phyloP scores from a whole-genome alignment of 495 filamentous ascomycete species.

The Penicillium pancosmium region DNA sequence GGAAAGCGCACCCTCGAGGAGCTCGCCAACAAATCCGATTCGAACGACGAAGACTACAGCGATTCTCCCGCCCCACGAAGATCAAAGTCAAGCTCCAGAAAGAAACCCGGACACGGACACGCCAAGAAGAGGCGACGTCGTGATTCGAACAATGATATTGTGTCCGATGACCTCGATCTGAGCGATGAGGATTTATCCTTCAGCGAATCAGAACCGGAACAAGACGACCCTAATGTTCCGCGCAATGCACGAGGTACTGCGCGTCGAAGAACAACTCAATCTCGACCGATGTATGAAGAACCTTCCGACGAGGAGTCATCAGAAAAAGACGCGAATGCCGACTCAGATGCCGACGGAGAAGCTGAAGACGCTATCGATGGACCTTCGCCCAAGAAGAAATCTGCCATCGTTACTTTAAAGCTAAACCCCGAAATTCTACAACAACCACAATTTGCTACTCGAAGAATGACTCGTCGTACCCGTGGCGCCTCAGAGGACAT shows the following conservation, averaged over 20 bases:
- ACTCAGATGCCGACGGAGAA: conserved; percentile 37
- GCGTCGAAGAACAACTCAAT: conserved; percentile 62
- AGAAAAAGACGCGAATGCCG: conserved; percentile 27
- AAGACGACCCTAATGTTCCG: conserved; percentile 65
- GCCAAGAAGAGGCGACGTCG: conserved; percentile 54
- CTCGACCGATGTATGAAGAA: conserved; percentile 46
- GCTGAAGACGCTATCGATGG: conserved; percentile 39
- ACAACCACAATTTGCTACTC: conserved; percentile 29
- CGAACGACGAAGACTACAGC: conserved; percentile 78
- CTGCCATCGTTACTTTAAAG: conserved; percentile 48
- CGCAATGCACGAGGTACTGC: conserved; percentile 70
- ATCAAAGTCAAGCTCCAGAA: conserved; percentile 39
- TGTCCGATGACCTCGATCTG: conserved; percentile 70
- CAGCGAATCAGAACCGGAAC: conserved; percentile 59
- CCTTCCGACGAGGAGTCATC: conserved; percentile 20
- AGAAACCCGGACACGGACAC: conserved; percentile 46
- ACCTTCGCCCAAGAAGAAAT: conserved; percentile 31
- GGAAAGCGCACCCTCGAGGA: conserved; percentile 72
- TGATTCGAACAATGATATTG: conserved; percentile 58
- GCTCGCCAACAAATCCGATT: conserved; percentile 81
- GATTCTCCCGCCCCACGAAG: conserved; percentile 39
- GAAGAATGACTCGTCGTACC: conserved; percentile 61
- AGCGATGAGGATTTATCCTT: conserved; percentile 64
- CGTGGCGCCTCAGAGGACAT: conserved; percentile 63
- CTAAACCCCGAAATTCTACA: conserved; percentile 35